Conservation (phyloP, 106 monocot species). For the Allium sativum region DNA sequence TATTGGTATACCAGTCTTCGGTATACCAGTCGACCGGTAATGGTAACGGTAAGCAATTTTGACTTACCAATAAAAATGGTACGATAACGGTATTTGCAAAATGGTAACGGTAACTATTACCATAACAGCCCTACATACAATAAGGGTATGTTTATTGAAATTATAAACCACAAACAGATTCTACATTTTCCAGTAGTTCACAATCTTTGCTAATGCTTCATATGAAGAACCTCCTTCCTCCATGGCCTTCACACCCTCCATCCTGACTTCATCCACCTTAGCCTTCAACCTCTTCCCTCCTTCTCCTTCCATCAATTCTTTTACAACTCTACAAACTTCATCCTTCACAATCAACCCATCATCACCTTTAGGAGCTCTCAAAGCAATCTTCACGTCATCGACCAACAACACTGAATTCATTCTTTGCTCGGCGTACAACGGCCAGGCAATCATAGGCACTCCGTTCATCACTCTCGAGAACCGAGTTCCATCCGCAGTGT, state of each 20-base stretch:
- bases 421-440: slow-evolving; percentile 69
- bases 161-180: too few relatives aligned
- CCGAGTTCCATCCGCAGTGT: slow-evolving; percentile 80
- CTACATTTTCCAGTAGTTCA: too few relatives aligned
- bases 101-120: too few relatives aligned
- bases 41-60: too few relatives aligned
- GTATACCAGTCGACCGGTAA: too few relatives aligned
- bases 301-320: slow-evolving; percentile 45
- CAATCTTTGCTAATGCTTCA: too few relatives aligned
- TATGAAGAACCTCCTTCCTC: too few relatives aligned
- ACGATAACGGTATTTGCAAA: too few relatives aligned
- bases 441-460: slow-evolving; percentile 76
- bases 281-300: slow-evolving; percentile 23
- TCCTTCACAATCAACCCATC: slow-evolving; percentile 23
- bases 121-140: too few relatives aligned
- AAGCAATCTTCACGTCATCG: slow-evolving; percentile 26
- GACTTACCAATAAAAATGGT: too few relatives aligned
- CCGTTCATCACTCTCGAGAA: slow-evolving; percentile 45
- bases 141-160: too few relatives aligned
- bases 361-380: slow-evolving; percentile 12
- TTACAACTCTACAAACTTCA: slow-evolving; percentile 37
- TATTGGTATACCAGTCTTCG: too few relatives aligned
- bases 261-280: slow-evolving; percentile 17
- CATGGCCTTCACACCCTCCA: slow-evolving; percentile 6
- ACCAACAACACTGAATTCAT: slow-evolving; percentile 59